phyloP scores from a whole-genome alignment of 139 green algal species.

The Pedinophyceae sp. region DNA sequence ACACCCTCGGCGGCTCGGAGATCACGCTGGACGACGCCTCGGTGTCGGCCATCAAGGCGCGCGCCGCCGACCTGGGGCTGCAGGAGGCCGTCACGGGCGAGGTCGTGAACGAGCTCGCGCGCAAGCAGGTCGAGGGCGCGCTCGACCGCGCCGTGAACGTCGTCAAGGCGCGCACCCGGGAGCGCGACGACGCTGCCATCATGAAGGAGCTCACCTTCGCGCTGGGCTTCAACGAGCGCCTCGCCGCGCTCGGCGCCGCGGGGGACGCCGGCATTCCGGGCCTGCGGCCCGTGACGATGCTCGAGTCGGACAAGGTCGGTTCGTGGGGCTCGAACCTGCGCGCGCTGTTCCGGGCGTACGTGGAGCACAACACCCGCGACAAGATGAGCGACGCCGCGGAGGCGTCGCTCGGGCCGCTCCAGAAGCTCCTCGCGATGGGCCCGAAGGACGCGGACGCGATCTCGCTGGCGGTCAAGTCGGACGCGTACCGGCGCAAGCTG shows the following conservation, averaged over 20 bases:
- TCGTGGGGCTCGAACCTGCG: not conserved
- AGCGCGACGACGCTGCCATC: not conserved
- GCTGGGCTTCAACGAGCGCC: not conserved
- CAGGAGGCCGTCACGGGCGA: not conserved
- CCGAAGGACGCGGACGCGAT: not conserved
- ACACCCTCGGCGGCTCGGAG: not conserved
- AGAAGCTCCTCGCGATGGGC: not conserved
- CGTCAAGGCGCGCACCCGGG: not conserved
- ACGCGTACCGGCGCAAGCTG: constrained; percentile 5
- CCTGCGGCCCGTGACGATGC: not conserved
- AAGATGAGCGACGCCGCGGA: not conserved
- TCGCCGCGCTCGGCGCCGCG: not conserved
- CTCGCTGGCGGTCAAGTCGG: not conserved
- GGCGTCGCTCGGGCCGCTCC: not conserved
- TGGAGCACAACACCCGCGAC: not conserved
- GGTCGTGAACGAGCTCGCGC: not conserved
- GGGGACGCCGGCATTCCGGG: not conserved
- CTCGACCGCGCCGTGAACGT: not conserved
- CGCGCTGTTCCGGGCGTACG: not conserved
- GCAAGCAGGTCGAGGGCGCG: constrained; percentile 1
- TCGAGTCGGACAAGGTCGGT: not conserved
- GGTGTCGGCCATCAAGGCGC: not conserved
- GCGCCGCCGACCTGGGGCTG: not conserved
- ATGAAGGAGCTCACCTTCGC: constrained; percentile 2
- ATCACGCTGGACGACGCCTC: not conserved